Base-by-base conservation (phyloP, 441 rosid genomes). In the Erodium texanum region DNA sequence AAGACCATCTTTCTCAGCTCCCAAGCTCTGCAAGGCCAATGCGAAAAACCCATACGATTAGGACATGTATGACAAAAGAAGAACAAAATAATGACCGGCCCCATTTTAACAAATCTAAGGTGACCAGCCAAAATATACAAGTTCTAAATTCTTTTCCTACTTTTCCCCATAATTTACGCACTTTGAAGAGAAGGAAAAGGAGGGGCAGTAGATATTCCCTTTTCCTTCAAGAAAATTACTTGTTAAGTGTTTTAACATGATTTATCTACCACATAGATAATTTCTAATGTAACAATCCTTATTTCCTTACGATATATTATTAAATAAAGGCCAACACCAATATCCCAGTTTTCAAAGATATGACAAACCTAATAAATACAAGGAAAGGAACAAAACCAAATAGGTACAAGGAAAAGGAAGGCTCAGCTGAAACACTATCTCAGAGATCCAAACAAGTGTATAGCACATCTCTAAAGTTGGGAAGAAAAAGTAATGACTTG, bases 1-100 rank as follows among this genome's bases (percentile, higher is more conserved):
- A 0, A 94, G 97, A 43, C 96, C 78, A 20, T 94, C 97, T 72
- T 94, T 89, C 89, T 91, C 97, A 7, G 96, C 96, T 65, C 97
- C 70, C 84, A 91, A 76, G 83, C 86, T 89, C 97, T 89, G 83
- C 15, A 64, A 73, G 20, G 20, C 22, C 58, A 52, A n/a, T 4
- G 20, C 58, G n/a, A n/a, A n/a, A 52, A n/a, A 52, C 20, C 58
- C 58, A 52, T 0, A n/a, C 2, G 11, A n/a, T 52, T 52, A 52
- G 18, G 56, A 50, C 20, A 52, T 52, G 58, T 52, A 52, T 7
- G 20, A 3, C 20, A 52, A 52, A 52, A 52, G 20, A 16, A 5
- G 16, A 52, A 52, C 58, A 5, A 1, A 52, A 52, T 52, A 52
- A 52, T 52, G 6, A 52, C 58, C 16, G 29, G 45, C 56, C 18